Conservation (phyloP, 129 eudicot species). For the Logfia minima region DNA sequence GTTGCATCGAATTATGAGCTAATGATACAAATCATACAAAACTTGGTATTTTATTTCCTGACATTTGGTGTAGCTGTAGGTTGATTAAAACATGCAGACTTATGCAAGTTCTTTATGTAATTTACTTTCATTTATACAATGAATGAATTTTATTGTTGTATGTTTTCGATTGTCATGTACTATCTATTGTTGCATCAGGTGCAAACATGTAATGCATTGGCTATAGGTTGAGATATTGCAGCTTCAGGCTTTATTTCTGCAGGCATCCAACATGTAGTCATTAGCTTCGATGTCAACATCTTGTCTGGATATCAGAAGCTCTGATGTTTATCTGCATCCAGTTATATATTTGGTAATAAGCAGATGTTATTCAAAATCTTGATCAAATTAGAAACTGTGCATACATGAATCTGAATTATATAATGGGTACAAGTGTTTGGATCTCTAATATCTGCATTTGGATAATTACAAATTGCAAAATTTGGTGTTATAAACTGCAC, state of each 20-base stretch:
- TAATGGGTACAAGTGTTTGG: neutral
- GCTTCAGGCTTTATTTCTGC: neutral
- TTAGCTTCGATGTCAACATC: neutral
- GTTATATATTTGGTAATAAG: neutral
- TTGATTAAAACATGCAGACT: conserved; percentile 2
- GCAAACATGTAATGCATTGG: conserved; percentile 1
- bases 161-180: neutral
- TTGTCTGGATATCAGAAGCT: neutral
- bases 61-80: conserved; percentile 19
- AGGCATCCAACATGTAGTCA: neutral
- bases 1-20: conserved; percentile 21
- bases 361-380: neutral
- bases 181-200: conserved; percentile 4
- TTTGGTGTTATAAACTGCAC: neutral
- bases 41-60: neutral
- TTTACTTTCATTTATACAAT: neutral
- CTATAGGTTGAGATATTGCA: conserved; percentile 2
- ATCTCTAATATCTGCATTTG: neutral
- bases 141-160: conserved; percentile 13
- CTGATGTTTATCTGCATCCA: neutral
- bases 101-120: neutral
- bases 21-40: conserved; percentile 15
- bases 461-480: neutral
- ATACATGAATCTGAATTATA: neutral
- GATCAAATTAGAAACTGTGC: neutral